phyloP scores from a whole-genome alignment of 306 rosid genomes.

The Betula pendula region DNA sequence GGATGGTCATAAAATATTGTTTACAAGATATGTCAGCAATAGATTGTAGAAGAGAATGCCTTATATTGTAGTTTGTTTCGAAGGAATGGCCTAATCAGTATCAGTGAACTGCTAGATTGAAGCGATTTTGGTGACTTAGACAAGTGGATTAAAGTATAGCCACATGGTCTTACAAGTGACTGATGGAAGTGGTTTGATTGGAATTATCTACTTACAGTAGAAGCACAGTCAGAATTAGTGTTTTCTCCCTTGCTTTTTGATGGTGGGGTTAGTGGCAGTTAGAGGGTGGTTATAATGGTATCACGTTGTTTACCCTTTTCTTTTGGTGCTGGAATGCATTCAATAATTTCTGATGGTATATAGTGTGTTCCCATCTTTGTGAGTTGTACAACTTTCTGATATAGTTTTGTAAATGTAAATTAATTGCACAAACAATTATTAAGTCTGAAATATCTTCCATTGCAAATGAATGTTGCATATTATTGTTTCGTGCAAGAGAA shows the following conservation, averaged over 20 bases:
- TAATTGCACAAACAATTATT: neutral
- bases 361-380: neutral
- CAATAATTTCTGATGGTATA: neutral
- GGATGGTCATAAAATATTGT: neutral
- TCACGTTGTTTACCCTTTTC: neutral
- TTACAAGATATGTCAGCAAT: neutral
- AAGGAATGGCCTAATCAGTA: neutral
- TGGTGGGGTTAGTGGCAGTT: neutral
- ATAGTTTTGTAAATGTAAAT: neutral
- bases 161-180: neutral
- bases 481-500: neutral
- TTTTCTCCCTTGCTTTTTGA: neutral
- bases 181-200: conserved; percentile 1
- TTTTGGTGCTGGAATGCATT: too few relatives aligned
- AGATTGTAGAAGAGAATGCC: neutral
- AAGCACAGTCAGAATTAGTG: neutral
- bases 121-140: neutral
- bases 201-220: neutral
- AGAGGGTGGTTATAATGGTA: too few relatives aligned
- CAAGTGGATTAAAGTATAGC: neutral
- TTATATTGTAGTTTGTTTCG: neutral
- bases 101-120: neutral
- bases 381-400: neutral
- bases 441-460: neutral
- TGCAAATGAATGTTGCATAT: neutral